Conservation (phyloP, 1,284 basidiomycete species). For the Phylloporus gajari region DNA sequence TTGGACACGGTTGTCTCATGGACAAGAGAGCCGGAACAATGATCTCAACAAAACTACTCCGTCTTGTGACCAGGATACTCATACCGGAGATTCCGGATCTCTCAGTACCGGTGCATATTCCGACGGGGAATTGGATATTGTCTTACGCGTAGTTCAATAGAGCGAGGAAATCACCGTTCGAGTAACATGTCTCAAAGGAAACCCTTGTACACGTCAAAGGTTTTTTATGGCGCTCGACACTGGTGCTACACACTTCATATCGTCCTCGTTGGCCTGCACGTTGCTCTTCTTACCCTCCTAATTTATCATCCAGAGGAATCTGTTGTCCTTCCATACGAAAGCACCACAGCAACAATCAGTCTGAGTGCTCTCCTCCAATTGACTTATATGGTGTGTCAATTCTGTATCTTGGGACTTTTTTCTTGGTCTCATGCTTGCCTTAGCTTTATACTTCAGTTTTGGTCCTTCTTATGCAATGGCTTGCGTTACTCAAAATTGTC, state of each 20-base stretch:
- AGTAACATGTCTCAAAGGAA: too few relatives aligned
- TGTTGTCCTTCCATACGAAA: neutral
- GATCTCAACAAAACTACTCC: too few relatives aligned
- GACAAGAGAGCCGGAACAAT: too few relatives aligned
- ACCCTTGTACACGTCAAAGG: neutral
- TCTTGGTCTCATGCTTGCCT: neutral
- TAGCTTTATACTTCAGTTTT: neutral
- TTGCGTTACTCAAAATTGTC: slow-evolving; percentile 8
- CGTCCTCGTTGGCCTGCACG: neutral
- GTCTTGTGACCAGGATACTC: neutral
- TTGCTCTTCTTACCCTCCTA: neutral
- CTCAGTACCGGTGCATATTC: neutral
- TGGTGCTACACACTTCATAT: neutral
- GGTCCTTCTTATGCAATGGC: neutral
- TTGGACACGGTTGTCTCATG: neutral
- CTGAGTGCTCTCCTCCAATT: neutral
- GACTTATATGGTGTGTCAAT: neutral
- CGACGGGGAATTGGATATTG: neutral
- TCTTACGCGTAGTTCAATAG: neutral
- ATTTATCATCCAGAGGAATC: neutral
- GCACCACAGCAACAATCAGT: neutral
- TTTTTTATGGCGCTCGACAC: neutral
- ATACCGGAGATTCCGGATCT: too few relatives aligned
- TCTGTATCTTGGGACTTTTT: too few relatives aligned
- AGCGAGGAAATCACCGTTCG: neutral